Evolutionary conservation across 768 basidiomycete genomes (phyloP), one percentile per base, ranked within the genome.

Genomic region (Psilocybe cubensis): DNA sequence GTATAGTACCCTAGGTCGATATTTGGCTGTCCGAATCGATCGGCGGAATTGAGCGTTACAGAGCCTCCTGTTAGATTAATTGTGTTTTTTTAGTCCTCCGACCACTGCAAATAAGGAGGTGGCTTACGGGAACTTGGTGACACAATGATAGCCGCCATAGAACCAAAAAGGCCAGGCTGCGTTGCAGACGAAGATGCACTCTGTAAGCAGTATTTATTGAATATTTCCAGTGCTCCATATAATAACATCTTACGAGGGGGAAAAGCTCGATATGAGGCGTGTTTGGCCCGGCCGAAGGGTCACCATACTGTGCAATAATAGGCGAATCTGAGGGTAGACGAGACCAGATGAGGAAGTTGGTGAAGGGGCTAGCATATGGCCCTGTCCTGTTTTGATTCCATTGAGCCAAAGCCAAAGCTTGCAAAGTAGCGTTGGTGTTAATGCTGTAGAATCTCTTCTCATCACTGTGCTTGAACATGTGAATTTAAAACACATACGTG

Each of bases 1-100:
- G 18, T 48, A 28, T 31, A 50, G 17, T 51, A 55, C 25, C 62
- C 58, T 11, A 52, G 43, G 28, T 48, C 46, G 14, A 48, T 48
- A 17, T 28, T 17, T 5, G 46, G 46, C 18, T 29, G 27, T n/a
- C 46, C 46, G 28, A 48, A 48, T 10, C 27, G 46, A 31, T 48
- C 27, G 8, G 46, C 28, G 2, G 46, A 17, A 28, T 48, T 48
- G 27, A 48, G 27, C 14, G 46, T 29, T 7, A 48, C 46, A 10
- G 46, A 48, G 3, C 46, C 46, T 29, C 46, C 46, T 48, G 24
- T 9, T 35, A 8, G 33, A 35, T 35, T 44, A 3, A 44, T 44
- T 17, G 7, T 42, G 17, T 21, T 4, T 29, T 29, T n/a, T 14
- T 25, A 48, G n/a, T 4, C 4, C 0, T 27, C 7, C 14, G 42